A percentile compares a stretch with the other conserved stretches of the same genome.
These are phyloP conservation scores for Rhododendron simsii DNA, from an alignment of 148 eudicot species.

Conservation along the genomic window DNA sequence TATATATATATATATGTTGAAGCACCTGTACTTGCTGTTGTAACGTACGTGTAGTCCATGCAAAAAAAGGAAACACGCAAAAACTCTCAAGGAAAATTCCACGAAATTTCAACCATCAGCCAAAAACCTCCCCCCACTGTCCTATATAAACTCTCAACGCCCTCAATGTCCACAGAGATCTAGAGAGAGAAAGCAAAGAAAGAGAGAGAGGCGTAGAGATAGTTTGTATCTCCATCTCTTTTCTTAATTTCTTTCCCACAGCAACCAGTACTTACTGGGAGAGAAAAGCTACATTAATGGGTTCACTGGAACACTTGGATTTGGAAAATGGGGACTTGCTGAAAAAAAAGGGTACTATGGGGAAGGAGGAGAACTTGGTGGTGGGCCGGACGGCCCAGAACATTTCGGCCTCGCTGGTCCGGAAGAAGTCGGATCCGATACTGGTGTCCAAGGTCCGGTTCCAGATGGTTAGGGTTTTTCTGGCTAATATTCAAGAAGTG, in stretches of 20 bases:
- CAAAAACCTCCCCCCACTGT: neutral
- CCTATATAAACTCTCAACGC: neutral
- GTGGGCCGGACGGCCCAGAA: constrained; percentile 31
- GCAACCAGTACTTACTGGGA: too few species aligned
- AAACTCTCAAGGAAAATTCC: constrained; percentile 17
- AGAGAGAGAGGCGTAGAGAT: neutral
- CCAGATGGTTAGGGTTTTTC: constrained; percentile 21
- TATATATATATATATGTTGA: too few species aligned
- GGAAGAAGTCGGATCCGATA: constrained; percentile 32
- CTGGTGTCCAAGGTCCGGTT: constrained; percentile 27
- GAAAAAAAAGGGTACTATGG: constrained; percentile 12
- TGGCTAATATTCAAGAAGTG: constrained; percentile 45
- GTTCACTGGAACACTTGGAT: constrained; percentile 26
- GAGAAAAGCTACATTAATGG: neutral
- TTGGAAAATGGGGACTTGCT: constrained; percentile 32
- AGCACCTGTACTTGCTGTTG: neutral
- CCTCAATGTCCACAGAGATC: neutral
- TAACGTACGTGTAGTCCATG: constrained; percentile 19
- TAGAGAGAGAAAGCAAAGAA: constrained; percentile 5
- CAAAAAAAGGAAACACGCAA: neutral
- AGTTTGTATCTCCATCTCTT: neutral
- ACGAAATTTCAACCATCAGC: constrained; percentile 9
- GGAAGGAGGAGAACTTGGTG: constrained; percentile 25
- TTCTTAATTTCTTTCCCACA: neutral
- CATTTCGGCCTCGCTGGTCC: constrained; percentile 33